Evolutionary conservation across 495 filamentous ascomycete genomes (phyloP), one percentile per base, ranked within the genome.

Genomic region (Aspergillus ellipticus): DNA sequence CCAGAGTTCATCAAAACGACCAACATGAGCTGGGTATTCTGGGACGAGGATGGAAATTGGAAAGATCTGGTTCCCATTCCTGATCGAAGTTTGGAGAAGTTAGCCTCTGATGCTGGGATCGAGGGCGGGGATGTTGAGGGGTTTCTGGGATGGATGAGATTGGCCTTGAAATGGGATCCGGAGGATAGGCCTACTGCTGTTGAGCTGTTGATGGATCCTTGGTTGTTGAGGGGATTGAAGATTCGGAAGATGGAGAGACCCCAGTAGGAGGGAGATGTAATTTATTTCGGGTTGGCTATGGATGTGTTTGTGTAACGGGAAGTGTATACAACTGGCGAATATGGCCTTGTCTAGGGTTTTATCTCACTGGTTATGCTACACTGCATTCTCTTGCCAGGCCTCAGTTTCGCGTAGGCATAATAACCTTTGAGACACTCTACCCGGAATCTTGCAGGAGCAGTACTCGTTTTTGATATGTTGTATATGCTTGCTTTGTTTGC

Each of bases 141-240:
- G 24, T 80, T 79, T 52, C 51, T 80, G 28, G 20, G 56, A 16
- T 74, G 77, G 57, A 61, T 79, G 39, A 42, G 62, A 19, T 54
- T 41, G 51, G 74, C 75, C 62, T 54, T 82, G 43, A 70, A 72
- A 49, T 79, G 77, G 76, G 58, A 65, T 13, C 76, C 77, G 9
- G 56, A 66, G 26, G 62, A 77, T 13, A 62, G 76, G 7, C 64
- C 61, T 35, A 73, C 71, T 10, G 76, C 78, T 5, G 54, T 63
- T 45, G 65, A 74, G 51, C 53, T 80, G 6, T 54, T 75, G 28
- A 59, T 69, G 0, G 68, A 80, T 59, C 62, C 62, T 33, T 79
- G 74, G 74, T 43, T 79, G 45, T 66, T 67, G 57, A 61, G 56
- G 58, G 58, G 59, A 21, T 15, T 37, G 8, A 37, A 37, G 4